Base-by-base conservation (phyloP, 768 basidiomycete genomes). In the Terana coerulea region DNA sequence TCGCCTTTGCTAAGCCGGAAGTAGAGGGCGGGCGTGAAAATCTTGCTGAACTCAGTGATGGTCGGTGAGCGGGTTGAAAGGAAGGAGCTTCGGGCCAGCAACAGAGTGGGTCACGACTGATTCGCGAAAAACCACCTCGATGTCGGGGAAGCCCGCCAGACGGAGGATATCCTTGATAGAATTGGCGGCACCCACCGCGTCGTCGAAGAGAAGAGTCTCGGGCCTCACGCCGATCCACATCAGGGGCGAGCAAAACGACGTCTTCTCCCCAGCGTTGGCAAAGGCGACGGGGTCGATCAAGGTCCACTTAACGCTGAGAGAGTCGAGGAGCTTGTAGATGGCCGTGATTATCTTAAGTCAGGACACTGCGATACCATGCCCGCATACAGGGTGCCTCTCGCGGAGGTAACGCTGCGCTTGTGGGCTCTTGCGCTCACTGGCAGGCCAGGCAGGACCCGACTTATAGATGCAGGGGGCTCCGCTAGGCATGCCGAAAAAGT, bases 71-170 rank as follows among this genome's bases (percentile, higher is more conserved):
- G 64, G 59, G 54, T 60, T 49, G 45, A 60, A 61, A 3, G 56
- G 29, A 51, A 66, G 59, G 53, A 72, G 62, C 64, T 62, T 61
- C 17, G 67, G 63, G 26, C 68, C 60, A 53, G 50, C 51, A 22
- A 28, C 54, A 22, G 58, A 64, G 28, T 59, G 65, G 53, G 47
- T 61, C 33, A 51, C 44, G n/a, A 58, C 17, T n/a, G 63, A 71
- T 55, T 74, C 67, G 33, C 57, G 22, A 54, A 71, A 66, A 11
- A 62, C 71, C 9, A 71, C 60, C 46, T 73, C 62, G 47, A 72
- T 57, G 28, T 65, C 67, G 41, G 59, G 51, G 60, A 73, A 59
- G 41, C 60, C 59, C 45, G 46, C 58, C 21, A 53, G 19, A n/a
- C 19, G 30, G 40, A 73, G 66, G 47, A 73, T 61, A 15, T 49